These are phyloP conservation scores for Fagus sylvatica DNA, from an alignment of 306 rosid species.

Conservation along the genomic window DNA sequence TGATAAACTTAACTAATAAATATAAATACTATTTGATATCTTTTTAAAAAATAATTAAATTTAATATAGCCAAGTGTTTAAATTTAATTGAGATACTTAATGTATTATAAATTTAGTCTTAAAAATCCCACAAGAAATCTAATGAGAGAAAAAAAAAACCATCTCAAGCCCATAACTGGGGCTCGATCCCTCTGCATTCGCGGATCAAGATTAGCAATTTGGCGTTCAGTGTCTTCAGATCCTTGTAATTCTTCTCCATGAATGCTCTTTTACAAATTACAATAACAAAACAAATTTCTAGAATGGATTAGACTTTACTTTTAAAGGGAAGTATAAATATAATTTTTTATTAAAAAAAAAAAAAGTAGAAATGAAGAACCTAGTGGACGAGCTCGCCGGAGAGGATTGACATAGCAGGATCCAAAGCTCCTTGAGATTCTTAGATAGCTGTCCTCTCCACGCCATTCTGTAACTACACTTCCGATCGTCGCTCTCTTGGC, in stretches of 20 bases:
- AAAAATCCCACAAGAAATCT: neutral
- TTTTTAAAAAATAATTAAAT: too few species aligned
- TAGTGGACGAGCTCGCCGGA: conserved; percentile 80
- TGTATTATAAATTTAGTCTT: too few species aligned
- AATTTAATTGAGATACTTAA: too few species aligned
- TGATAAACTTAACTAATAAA: too few species aligned
- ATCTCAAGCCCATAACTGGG: conserved; percentile 96
- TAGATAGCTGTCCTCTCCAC: conserved; percentile 78
- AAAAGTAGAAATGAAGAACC: conserved; percentile 53
- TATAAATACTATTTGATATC: too few species aligned
- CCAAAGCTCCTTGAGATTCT: conserved; percentile 83
- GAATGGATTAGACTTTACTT: too few species aligned
- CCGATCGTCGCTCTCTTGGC: too few species aligned
- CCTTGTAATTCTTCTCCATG: conserved; percentile 84
- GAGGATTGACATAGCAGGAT: conserved; percentile 89
- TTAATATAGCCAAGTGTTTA: too few species aligned
- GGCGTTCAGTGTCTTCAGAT: conserved; percentile 85
- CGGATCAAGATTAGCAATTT: conserved; percentile 88
- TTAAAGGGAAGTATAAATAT: neutral
- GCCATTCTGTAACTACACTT: too few species aligned
- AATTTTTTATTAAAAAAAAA: neutral
- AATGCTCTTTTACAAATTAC: conserved; percentile 54
- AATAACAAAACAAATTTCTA: conserved; percentile 1
- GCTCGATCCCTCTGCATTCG: conserved; percentile 79
- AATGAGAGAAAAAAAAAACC: too few species aligned